phyloP scores from a whole-genome alignment of 257 asterid species.

The Rubia yunnanensis region DNA sequence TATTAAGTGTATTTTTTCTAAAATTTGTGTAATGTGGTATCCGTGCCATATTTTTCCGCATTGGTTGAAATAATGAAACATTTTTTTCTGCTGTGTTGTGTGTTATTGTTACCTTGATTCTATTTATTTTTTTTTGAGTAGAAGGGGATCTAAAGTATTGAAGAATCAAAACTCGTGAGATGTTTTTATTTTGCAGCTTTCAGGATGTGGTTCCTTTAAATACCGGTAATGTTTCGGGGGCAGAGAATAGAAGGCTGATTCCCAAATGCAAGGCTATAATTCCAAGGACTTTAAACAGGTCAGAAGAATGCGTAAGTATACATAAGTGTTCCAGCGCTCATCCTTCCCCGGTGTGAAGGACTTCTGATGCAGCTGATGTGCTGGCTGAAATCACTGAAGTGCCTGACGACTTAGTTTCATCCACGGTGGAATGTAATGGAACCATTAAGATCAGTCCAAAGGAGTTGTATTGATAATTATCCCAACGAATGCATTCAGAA shows the following conservation, averaged over 20 bases:
- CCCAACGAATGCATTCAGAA: conserved; percentile 65
- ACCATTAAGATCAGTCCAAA: conserved; percentile 12
- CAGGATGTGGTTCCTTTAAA: conserved; percentile 92
- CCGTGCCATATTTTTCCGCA: no score
- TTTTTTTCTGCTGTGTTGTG: no score
- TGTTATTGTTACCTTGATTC: no score
- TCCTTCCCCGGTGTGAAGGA: conserved; percentile 70
- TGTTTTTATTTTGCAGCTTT: no score
- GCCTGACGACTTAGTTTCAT: conserved; percentile 28
- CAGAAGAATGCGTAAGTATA: conserved; percentile 37
- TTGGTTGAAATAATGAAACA: no score
- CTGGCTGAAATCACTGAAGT: conserved; percentile 45
- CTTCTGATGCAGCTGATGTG: conserved; percentile 67
- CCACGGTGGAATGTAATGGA: conserved; percentile 18
- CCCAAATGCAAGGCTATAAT: conserved; percentile 76
- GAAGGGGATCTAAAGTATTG: no score
- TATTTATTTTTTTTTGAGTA: no score
- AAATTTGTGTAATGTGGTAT: no score
- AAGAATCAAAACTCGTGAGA: no score
- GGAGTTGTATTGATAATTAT: conserved; percentile 41
- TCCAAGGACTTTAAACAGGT: conserved; percentile 58
- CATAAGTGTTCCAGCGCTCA: conserved; percentile 86
- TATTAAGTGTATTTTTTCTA: no score
- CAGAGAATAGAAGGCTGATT: conserved; percentile 69
- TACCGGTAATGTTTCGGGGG: conserved; percentile 88